Evolutionary conservation across 805 yeast species (phyloP).

Genomic region (Candida palmyrensis): DNA sequence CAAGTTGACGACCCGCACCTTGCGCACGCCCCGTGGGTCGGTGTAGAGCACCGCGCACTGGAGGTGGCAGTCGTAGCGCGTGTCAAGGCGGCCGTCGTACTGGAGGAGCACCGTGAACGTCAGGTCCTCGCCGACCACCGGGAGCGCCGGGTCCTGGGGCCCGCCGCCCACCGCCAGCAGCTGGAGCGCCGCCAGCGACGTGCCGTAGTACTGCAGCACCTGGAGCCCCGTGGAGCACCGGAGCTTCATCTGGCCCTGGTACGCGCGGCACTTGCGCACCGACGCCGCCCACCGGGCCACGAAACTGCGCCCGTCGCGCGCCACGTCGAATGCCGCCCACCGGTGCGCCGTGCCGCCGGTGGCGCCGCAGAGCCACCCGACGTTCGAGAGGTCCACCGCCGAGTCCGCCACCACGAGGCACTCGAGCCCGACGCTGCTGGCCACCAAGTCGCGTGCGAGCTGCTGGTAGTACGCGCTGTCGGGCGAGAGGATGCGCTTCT

Average conservation of each 20-base stretch:
- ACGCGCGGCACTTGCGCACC: slow-evolving; percentile 53
- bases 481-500: slow-evolving; percentile 51
- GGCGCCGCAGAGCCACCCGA: slow-evolving; percentile 58
- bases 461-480: slow-evolving; percentile 58
- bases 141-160: slow-evolving; percentile 63
- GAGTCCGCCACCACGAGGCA: slow-evolving; percentile 63
- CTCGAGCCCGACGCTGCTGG: slow-evolving; percentile 67
- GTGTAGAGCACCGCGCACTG: slow-evolving; percentile 90
- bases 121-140: slow-evolving; percentile 58
- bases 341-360: slow-evolving; percentile 69
- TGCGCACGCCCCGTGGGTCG: slow-evolving; percentile 66
- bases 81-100: slow-evolving; percentile 70
- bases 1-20: slow-evolving; percentile 81
- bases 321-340: slow-evolving; percentile 63
- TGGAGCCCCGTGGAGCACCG: slow-evolving; percentile 88
- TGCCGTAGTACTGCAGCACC: slow-evolving; percentile 69
- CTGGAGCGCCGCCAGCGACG: slow-evolving; percentile 24
- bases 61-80: slow-evolving; percentile 76
- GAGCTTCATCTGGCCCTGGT: slow-evolving; percentile 76
- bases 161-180: slow-evolving; percentile 25
- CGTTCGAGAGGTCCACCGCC: slow-evolving; percentile 67
- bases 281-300: slow-evolving; percentile 55
- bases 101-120: slow-evolving; percentile 65
- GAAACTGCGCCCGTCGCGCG: slow-evolving; percentile 64
- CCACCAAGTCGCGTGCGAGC: slow-evolving; percentile 52